Evolutionary conservation across 106 monocot species (phyloP), one percentile per base, ranked within the genome.

Genomic region (Vanilla planifolia): DNA sequence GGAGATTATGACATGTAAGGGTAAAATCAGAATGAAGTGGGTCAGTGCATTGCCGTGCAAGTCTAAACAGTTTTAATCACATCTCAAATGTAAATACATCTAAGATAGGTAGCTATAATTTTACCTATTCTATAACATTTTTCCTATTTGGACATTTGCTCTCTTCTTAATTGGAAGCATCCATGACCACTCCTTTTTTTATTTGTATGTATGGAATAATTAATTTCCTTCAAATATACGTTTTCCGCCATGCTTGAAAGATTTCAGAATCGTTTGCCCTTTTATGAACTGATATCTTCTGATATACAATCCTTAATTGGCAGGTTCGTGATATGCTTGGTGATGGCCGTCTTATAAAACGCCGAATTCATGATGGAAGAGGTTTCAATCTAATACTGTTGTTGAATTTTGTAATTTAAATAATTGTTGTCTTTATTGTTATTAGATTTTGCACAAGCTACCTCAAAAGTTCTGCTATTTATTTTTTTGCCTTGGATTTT

Each of bases 261-360:
- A 30, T n/a, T 53, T 27, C 5, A 28, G 15, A 27, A 29, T 2
- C 32, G 30, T 53, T 3, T 30, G n/a, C n/a, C 4, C 32, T 53
- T 53, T n/a, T 23, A 30, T 27, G 53, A 7, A 27, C 0, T 53
- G 6, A 32, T 27, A 42, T 55, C 39, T 66, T 53, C 4, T n/a
- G 24, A 32, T 57, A 57, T 33, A 2, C 32, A 13, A 11, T 55
- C 14, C 42, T 53, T 33, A 22, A 8, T 19, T 70, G 50, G 71
- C 48, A 96, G 96, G 91, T 96, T 16, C 80, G 96, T 58, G 96
- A 98, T 61, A 86, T 98, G 92, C 87, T 92, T 71, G 98, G 98
- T 46, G 98, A 98, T 85, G 98, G 98, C 2, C 98, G 98, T 61
- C 85, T 92, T 39, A 88, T 98, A 74, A 98, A 98, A 60, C 87